These are phyloP conservation scores for Fusarium proliferatum DNA, from an alignment of 2,329 filamentous ascomycete species.

Conservation along the genomic window DNA sequence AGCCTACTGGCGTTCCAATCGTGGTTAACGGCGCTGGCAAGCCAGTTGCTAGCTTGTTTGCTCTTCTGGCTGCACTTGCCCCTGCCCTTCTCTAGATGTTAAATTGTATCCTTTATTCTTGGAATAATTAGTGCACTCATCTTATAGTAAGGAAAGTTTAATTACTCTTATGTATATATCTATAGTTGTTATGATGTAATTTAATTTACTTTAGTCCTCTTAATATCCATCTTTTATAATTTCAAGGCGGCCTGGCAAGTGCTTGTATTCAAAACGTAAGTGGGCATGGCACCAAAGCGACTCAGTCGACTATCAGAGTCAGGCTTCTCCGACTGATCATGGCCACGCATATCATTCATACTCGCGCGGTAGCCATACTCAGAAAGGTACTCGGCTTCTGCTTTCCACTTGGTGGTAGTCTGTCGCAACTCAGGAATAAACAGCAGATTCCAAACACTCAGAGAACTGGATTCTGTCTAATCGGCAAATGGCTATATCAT, in stretches of 20 bases:
- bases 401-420: not conserved
- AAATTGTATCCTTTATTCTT: not conserved
- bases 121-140: not conserved
- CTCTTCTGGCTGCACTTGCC: constrained; percentile 27
- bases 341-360: no score
- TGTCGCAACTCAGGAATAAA: not conserved
- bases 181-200: not conserved
- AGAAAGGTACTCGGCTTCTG: no score
- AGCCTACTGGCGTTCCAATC: constrained; percentile 9
- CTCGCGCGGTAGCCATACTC: no score
- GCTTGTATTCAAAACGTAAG: no score
- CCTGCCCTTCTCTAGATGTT: constrained; percentile 24
- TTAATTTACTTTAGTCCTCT: not conserved
- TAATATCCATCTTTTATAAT: not conserved
- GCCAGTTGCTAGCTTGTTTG: constrained; percentile 28
- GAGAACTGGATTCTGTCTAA: not conserved
- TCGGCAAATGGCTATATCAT: not conserved
- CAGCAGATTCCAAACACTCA: not conserved
- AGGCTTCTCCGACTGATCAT: no score
- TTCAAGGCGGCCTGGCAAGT: no score
- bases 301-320: no score
- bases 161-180: not conserved
- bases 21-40: constrained; percentile 31
- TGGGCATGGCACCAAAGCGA: no score
- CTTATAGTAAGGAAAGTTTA: not conserved